A percentile compares a stretch with the other conserved stretches of the same genome.
Conservation (phyloP, 2,329 filamentous ascomycete species). For the Tetracladium maxilliforme region DNA sequence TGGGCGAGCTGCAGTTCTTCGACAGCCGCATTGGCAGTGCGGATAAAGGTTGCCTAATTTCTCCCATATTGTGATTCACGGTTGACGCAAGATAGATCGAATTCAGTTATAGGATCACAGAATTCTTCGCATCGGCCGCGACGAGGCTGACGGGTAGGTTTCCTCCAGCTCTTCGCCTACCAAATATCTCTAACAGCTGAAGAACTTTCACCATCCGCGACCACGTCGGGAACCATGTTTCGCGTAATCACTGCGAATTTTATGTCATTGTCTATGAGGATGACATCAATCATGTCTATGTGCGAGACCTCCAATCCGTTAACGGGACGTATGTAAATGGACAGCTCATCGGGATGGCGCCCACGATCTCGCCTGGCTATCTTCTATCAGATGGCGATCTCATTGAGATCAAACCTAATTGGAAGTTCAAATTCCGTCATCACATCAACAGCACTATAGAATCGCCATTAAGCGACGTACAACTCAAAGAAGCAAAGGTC, state of each 20-base stretch:
- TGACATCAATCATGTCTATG: conserved; percentile 5
- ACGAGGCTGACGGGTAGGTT: not conserved
- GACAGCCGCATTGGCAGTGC: conserved; percentile 1
- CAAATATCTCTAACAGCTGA: conserved; percentile 11
- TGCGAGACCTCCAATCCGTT: conserved; percentile 38
- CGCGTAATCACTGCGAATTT: conserved; percentile 37
- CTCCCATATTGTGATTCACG: too few species aligned
- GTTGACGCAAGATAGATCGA: too few species aligned
- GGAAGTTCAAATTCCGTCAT: conserved; percentile 19
- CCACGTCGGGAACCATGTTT: conserved; percentile 23
- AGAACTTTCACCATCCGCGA: conserved; percentile 25
- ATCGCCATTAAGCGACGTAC: conserved; percentile 9
- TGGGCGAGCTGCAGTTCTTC: conserved; percentile 1
- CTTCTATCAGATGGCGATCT: conserved; percentile 35
- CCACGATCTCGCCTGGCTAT: conserved; percentile 21
- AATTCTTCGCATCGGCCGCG: too few species aligned
- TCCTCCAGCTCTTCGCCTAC: conserved; percentile 6
- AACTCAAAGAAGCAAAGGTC: conserved; percentile 20
- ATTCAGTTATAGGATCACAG: too few species aligned
- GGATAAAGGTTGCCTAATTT: too few species aligned
- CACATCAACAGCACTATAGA: conserved; percentile 3
- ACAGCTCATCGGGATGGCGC: conserved; percentile 22
- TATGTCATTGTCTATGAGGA: conserved; percentile 37
- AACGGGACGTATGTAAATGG: conserved; percentile 39
- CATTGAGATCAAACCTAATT: conserved; percentile 22